Base-by-base conservation (phyloP, 148 eudicot genomes). In the Mesembryanthemum crystallinum region DNA sequence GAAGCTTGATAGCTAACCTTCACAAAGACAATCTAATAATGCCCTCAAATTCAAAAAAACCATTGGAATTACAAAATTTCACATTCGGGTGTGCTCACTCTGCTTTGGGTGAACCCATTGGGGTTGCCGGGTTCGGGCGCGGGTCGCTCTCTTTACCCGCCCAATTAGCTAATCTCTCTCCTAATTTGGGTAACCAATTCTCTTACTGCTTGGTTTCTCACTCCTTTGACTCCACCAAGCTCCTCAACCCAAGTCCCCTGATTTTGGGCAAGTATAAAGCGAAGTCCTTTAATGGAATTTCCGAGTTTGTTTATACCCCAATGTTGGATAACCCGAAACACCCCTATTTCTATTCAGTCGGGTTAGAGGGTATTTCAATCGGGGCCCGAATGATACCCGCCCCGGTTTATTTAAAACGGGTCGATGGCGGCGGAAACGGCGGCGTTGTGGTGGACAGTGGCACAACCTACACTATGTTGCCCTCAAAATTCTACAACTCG, bases 71-170 rank as follows among this genome's bases (percentile, higher is more conserved):
- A 0, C 62, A 74, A 5, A 87, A 92, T 21, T 94, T 94, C 75
- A 90, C 98, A 0, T 94, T 94, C 45, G 98, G 92, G 1, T 92
- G 97, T 45, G 88, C 98, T 0, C 87, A 94, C 74, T 74, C 78
- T 17, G 83, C 98, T 27, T 86, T 92, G 24, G 97, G 78, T 1
- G 98, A 94, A 77, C 97, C 98, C 3, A 73, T 92, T 39, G 98
- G 98, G 0, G 98, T 94, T 10, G 98, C 97, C 4, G 98, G 98
- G 6, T 94, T 94, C 51, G 98, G 98, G 10, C 89, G 91, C 0
- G 98, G 98, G 0, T 43, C 80, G 0, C 89, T 92, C 8, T 94
- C 98, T 0, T 77, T 94, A 28, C 97, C 98, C 23, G 94, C 94
- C 11, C 98, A 94, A 77, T 85, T 94, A 0, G 89, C 93, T 9